Evolutionary conservation across 345 rosid species (phyloP), one percentile per base, ranked within the genome.

Genomic region (Bruguiera gymnorhiza): DNA sequence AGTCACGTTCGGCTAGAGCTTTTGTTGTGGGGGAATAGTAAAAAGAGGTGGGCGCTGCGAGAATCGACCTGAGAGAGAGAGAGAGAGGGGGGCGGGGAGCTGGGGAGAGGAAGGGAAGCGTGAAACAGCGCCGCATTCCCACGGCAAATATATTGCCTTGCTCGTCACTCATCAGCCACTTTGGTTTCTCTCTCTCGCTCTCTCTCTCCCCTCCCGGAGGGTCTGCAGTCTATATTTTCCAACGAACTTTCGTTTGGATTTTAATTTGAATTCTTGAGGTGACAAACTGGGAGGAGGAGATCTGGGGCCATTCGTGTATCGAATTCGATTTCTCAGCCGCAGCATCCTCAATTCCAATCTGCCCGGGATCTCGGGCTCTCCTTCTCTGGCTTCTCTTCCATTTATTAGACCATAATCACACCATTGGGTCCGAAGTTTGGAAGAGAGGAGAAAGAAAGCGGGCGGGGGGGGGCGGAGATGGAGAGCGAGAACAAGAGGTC

Each of bases 401-500:
- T 34, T 34, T 34, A 8, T 8, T 34, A 55, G 15, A 55, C 4
- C 4, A 27, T 24, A 24, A 56, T 1, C 1, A 3, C 29, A 10
- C 15, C 27, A 8, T 15, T 7, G 24, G 23, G 27, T 21, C 27
- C 3, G 15, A 19, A 26, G 3, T 39, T 68, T 8, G 10, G 4
- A 13, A 36, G 11, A 1, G 21, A 23, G 24, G 57, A 24, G 23
- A 24, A 6, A 54, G 19, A 63, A 30, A 43, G 5, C 26, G 6
- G 19, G 37, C 39, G 39, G 77, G 60, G 77, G 60, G 59, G 66
- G 8, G 24, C 32, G 23, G 31, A 48, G 53, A 76, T 77, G 85
- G 92, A 86, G 86, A 70, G 54, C 72, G 88, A 87, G 86, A 83
- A 81, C 86, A 90, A 84, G 63, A 74, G 82, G 71, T 76, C 93